phyloP scores from a whole-genome alignment of 23 red algal species.

The Agarophyton chilense region DNA sequence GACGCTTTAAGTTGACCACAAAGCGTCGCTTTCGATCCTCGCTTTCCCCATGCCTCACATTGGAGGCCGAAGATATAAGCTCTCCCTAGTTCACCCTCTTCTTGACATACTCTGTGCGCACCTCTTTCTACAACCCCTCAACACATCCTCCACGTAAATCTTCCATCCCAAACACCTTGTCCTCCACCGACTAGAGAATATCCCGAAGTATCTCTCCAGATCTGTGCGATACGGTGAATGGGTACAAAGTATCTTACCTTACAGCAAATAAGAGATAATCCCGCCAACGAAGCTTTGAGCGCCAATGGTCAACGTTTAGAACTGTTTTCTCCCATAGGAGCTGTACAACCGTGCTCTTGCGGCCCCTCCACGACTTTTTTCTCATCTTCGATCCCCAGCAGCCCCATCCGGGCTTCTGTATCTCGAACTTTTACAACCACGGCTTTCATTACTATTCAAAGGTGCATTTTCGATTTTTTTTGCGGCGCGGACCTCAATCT shows the following conservation, averaged over 20 bases:
- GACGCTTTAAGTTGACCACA: constrained; percentile 1
- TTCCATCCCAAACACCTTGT: neutral
- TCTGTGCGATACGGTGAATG: neutral
- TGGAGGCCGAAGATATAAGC: no score
- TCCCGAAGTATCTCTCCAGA: no score
- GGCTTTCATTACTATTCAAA: no score
- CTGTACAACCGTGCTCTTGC: neutral
- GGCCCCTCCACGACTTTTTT: neutral
- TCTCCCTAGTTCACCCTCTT: neutral
- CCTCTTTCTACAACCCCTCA: neutral
- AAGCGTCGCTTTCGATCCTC: neutral
- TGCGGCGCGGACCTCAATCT: neutral
- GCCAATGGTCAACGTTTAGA: neutral
- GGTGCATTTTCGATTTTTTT: neutral
- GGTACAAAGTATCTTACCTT: constrained; percentile 7
- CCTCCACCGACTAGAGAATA: no score
- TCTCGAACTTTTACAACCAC: neutral
- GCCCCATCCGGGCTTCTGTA: neutral
- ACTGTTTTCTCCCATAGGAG: neutral
- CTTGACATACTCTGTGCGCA: constrained; percentile 13
- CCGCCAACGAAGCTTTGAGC: neutral
- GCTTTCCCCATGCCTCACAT: no score
- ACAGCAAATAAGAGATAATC: neutral
- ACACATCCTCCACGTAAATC: neutral
- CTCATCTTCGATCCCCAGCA: neutral